Evolutionary conservation across 2,329 filamentous ascomycete genomes (phyloP).

Genomic region (Cercospora brassicicola): DNA sequence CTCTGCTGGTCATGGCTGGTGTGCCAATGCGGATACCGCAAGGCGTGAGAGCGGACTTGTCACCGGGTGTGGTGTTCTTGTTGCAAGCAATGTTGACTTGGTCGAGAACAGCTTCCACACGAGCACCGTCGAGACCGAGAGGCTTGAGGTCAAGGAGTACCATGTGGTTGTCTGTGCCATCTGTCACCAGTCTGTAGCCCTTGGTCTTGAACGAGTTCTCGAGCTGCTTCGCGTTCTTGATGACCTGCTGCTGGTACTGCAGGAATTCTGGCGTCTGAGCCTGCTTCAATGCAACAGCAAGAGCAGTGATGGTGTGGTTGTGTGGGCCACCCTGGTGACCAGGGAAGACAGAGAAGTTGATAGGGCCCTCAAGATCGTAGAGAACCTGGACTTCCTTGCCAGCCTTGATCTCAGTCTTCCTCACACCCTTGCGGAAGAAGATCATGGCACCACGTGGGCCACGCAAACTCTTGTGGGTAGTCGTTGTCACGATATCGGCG

Average conservation of each 20-base stretch:
- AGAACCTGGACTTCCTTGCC: slow-evolving; percentile 72
- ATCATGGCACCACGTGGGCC: slow-evolving; percentile 99
- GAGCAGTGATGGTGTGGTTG: slow-evolving; percentile 98
- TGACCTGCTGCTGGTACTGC: slow-evolving; percentile 87
- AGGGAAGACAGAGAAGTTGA: slow-evolving; percentile 99
- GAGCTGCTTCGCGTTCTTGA: slow-evolving; percentile 89
- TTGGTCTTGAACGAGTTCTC: slow-evolving; percentile 75
- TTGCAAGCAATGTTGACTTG: slow-evolving; percentile 99
- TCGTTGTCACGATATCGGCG: slow-evolving; percentile 96
- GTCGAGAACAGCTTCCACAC: slow-evolving; percentile 93
- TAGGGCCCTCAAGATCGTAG: slow-evolving; percentile 92
- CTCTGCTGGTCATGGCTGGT: slow-evolving; percentile 94
- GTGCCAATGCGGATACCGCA: slow-evolving; percentile 94
- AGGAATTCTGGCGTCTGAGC: slow-evolving; percentile 87
- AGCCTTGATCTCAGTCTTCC: slow-evolving; percentile 84
- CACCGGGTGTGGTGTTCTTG: slow-evolving; percentile 97
- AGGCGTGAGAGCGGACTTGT: slow-evolving; percentile 94
- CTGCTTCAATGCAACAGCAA: slow-evolving; percentile 93
- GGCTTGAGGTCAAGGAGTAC: slow-evolving; percentile 92
- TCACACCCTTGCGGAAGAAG: slow-evolving; percentile 97
- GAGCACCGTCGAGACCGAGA: slow-evolving; percentile 77
- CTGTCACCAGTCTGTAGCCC: slow-evolving; percentile 90
- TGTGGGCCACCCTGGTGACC: slow-evolving; percentile 98
- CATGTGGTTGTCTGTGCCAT: slow-evolving; percentile 97
- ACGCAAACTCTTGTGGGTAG: slow-evolving; percentile 97